Percentiles rank a stretch among this genome's conserved stretches.
These are phyloP conservation scores for Oryza glumipatula DNA, from an alignment of 176 grass and related monocot genomes.

Conservation along the genomic window DNA sequence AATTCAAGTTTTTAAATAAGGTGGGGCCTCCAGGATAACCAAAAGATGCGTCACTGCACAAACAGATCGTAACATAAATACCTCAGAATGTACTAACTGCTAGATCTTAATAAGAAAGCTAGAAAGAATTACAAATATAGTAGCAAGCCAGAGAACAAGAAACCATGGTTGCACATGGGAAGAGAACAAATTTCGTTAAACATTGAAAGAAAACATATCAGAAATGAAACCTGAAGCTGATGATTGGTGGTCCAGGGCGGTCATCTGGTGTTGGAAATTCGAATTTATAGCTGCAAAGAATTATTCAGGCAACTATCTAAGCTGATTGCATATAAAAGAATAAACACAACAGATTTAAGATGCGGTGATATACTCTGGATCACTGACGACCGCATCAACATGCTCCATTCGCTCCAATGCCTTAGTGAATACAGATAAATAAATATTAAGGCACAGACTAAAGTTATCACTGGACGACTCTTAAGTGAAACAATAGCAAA, in stretches of 20 bases:
- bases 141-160: slow-evolving; percentile 7
- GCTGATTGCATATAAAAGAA: slow-evolving; percentile 32
- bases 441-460: slow-evolving; percentile 25
- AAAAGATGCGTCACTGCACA: slow-evolving; percentile 89
- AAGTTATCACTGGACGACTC: neutral
- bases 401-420: slow-evolving; percentile 90
- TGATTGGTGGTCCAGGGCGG: slow-evolving; percentile 87
- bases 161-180: neutral
- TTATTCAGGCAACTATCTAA: slow-evolving; percentile 34
- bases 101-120: slow-evolving; percentile 6
- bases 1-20: slow-evolving; percentile 99
- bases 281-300: slow-evolving; percentile 89
- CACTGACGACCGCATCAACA: slow-evolving; percentile 91
- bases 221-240: slow-evolving; percentile 90
- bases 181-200: slow-evolving; percentile 25
- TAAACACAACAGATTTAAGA: slow-evolving; percentile 34
- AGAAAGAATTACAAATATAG: neutral
- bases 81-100: slow-evolving; percentile 12
- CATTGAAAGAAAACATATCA: slow-evolving; percentile 13
- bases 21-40: slow-evolving; percentile 92
- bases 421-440: slow-evolving; percentile 46
- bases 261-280: slow-evolving; percentile 98
- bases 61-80: slow-evolving; percentile 7
- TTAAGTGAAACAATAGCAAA: neutral
- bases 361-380: slow-evolving; percentile 78